Conservation (phyloP, 164 flowering plant genomes). For the Kalanchoe fedtschenkoi region DNA sequence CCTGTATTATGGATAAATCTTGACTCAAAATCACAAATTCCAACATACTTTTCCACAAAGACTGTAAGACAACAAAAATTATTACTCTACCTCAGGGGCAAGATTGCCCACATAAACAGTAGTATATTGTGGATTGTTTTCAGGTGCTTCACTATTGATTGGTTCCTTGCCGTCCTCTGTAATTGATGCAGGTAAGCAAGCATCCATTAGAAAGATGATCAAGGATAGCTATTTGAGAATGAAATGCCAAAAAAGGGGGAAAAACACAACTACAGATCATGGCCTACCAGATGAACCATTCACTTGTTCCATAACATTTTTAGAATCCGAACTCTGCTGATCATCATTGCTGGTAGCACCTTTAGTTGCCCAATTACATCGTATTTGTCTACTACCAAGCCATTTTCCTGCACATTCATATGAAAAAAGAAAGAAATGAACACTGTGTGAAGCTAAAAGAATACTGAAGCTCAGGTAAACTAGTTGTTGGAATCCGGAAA, state of each 20-base stretch:
- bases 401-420: constrained; percentile 58
- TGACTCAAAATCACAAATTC: neutral
- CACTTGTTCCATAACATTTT: constrained; percentile 73
- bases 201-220: neutral
- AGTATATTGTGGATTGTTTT: constrained; percentile 79
- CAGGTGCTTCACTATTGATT: constrained; percentile 70
- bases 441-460: neutral
- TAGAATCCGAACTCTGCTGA: constrained; percentile 53
- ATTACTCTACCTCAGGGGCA: constrained; percentile 66
- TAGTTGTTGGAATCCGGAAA: neutral
- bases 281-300: constrained; percentile 77
- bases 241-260: neutral
- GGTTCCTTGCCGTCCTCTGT: constrained; percentile 76
- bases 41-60: neutral
- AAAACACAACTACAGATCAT: neutral
- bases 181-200: constrained; percentile 1
- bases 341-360: constrained; percentile 82
- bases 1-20: neutral
- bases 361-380: constrained; percentile 97
- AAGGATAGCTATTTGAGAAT: neutral
- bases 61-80: neutral
- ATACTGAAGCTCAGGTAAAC: neutral
- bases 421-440: neutral
- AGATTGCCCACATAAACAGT: constrained; percentile 97
- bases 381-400: constrained; percentile 92